Conservation (phyloP, 768 basidiomycete genomes). For the Phlegmacium glaucopus region DNA sequence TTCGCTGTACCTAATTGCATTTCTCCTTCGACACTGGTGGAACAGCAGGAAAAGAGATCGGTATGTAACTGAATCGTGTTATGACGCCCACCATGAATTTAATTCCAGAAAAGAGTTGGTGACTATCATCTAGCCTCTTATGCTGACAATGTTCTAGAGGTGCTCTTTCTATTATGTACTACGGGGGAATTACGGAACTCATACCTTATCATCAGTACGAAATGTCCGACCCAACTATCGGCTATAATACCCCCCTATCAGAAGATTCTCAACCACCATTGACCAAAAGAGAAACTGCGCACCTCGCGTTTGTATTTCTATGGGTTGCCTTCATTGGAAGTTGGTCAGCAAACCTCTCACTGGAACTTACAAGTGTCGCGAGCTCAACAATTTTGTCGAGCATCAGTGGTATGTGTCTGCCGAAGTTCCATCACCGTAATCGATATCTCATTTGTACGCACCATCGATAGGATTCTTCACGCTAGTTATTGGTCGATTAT, state of each 20-base stretch:
- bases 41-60: conserved; percentile 4
- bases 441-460: neutral
- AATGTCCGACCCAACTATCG: neutral
- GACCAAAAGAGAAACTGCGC: conserved; percentile 61
- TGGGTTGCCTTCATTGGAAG: conserved; percentile 94
- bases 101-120: conserved; percentile 7
- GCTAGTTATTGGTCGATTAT: conserved; percentile 75
- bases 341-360: conserved; percentile 83
- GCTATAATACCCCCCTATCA: neutral
- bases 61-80: conserved; percentile 2
- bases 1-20: conserved; percentile 32
- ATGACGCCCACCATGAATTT: neutral
- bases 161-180: neutral
- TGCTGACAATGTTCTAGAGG: conserved; percentile 9
- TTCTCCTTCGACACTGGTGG: conserved; percentile 22
- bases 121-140: conserved; percentile 22
- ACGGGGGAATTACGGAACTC: neutral
- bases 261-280: conserved; percentile 19
- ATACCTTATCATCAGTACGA: neutral
- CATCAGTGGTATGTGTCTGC: conserved; percentile 68
- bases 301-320: conserved; percentile 78
- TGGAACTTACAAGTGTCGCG: conserved; percentile 90
- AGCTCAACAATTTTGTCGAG: conserved; percentile 87
- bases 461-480: conserved; percentile 92
- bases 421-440: neutral